Evolutionary conservation across 371 early-diverging fungal species (phyloP).

Genomic region (Lichtheimia corymbifera): DNA sequence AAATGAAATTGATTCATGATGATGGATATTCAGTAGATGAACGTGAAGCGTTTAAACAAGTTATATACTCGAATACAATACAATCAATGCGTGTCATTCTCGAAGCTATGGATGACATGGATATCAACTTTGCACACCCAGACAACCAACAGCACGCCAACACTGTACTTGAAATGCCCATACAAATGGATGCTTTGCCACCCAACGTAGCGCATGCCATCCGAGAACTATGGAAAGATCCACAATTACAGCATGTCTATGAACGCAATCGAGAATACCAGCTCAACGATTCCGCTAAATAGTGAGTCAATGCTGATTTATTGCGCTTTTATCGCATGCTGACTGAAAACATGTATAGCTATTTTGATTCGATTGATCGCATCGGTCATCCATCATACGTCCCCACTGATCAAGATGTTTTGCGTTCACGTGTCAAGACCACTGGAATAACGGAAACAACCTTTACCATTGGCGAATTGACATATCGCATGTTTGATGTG

Average conservation of each 20-base stretch:
- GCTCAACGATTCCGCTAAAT: slow-evolving; percentile 89
- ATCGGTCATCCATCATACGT: slow-evolving; percentile 77
- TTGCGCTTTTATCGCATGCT: background rate
- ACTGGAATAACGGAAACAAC: slow-evolving; percentile 89
- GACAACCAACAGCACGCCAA: slow-evolving; percentile 64
- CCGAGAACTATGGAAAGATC: slow-evolving; percentile 81
- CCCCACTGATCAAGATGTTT: slow-evolving; percentile 90
- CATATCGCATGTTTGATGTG: slow-evolving; percentile 93
- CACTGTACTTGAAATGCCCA: slow-evolving; percentile 75
- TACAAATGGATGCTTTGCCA: slow-evolving; percentile 80
- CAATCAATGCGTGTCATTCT: slow-evolving; percentile 94
- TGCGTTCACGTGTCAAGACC: slow-evolving; percentile 86
- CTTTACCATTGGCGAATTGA: slow-evolving; percentile 83
- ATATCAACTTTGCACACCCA: slow-evolving; percentile 64
- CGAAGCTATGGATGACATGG: slow-evolving; percentile 89
- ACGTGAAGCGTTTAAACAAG: slow-evolving; percentile 87
- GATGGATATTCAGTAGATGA: slow-evolving; percentile 88
- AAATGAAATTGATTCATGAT: slow-evolving; percentile 97
- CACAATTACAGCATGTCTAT: slow-evolving; percentile 80
- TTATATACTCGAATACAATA: slow-evolving; percentile 91
- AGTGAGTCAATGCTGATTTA: slow-evolving; percentile 56
- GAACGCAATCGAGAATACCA: slow-evolving; percentile 90
- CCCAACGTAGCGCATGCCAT: slow-evolving; percentile 78
- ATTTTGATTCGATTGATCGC: slow-evolving; percentile 92
- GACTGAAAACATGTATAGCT: slow-evolving; percentile 38